These are phyloP conservation scores for Eragrostis nindensis DNA, from an alignment of 176 grass and related monocot species.

Conservation along the genomic window DNA sequence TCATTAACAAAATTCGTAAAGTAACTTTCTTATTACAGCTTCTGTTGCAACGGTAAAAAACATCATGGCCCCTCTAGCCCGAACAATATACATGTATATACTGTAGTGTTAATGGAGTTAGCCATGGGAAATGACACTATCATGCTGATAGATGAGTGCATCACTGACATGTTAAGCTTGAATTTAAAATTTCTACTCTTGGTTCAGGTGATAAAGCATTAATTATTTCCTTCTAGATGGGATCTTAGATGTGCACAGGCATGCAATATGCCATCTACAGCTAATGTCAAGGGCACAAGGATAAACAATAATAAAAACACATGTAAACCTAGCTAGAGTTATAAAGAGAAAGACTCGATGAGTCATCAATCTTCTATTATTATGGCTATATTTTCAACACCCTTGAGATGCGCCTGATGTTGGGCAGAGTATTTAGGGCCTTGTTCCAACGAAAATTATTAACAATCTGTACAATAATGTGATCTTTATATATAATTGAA, in stretches of 20 bases:
- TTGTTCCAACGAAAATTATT: constrained; percentile 41
- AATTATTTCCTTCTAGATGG: constrained; percentile 50
- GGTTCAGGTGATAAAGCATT: neutral
- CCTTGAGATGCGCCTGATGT: constrained; percentile 59
- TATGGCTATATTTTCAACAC: constrained; percentile 38
- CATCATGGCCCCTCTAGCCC: neutral
- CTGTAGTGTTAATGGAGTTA: neutral
- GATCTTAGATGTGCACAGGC: constrained; percentile 54
- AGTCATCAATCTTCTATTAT: neutral
- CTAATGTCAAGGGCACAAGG: constrained; percentile 33
- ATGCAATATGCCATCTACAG: constrained; percentile 37
- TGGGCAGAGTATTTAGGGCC: constrained; percentile 57
- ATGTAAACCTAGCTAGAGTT: constrained; percentile 25
- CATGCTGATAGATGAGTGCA: constrained; percentile 16
- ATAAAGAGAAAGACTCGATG: neutral
- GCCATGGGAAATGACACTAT: constrained; percentile 7
- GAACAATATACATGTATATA: neutral
- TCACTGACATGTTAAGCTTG: neutral
- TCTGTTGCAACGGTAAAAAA: neutral
- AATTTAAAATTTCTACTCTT: constrained; percentile 5
- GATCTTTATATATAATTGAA: neutral
- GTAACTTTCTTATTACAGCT: no score
- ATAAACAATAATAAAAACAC: constrained; percentile 38
- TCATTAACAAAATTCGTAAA: neutral
- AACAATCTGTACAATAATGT: neutral